A percentile compares a stretch with the other conserved stretches of the same genome.
Evolutionary conservation across 2,329 filamentous ascomycete genomes (phyloP).

Genomic region (Seiridium cupressi): DNA sequence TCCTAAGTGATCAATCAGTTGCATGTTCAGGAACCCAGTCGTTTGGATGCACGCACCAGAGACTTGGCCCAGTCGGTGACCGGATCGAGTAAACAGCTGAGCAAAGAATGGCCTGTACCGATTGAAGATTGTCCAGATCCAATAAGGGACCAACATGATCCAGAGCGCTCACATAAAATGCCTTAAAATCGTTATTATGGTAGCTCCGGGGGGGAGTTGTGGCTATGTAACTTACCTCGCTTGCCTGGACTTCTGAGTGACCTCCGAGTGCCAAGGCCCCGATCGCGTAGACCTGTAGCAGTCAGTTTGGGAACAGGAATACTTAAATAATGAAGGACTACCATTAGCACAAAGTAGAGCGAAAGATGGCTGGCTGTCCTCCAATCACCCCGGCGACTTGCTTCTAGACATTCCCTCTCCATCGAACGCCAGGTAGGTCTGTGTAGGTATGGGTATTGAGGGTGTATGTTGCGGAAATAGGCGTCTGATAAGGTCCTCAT

Average conservation of each 20-base stretch:
- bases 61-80: conserved; percentile 21
- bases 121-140: conserved; percentile 24
- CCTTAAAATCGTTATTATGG: background rate
- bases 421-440: conserved; percentile 27
- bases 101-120: conserved; percentile 30
- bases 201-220: too few species aligned
- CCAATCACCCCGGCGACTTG: background rate
- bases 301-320: too few species aligned
- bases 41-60: conserved; percentile 18
- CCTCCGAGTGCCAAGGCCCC: too few species aligned
- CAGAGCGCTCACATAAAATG: background rate
- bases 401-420: conserved; percentile 22
- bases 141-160: background rate
- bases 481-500: conserved; percentile 14
- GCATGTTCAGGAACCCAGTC: too few species aligned
- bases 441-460: conserved; percentile 36
- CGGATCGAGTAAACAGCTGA: conserved; percentile 29
- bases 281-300: too few species aligned
- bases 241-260: too few species aligned
- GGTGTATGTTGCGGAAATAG: conserved; percentile 35
- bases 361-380: background rate
- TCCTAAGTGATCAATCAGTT: conserved; percentile 15
- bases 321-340: too few species aligned
- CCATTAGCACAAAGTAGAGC: background rate
- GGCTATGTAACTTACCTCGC: too few species aligned